Percentiles rank a stretch among this genome's conserved stretches.
These are phyloP conservation scores for Ceratocystis cubensis DNA, from an alignment of 2,329 filamentous ascomycete genomes.

Conservation along the genomic window DNA sequence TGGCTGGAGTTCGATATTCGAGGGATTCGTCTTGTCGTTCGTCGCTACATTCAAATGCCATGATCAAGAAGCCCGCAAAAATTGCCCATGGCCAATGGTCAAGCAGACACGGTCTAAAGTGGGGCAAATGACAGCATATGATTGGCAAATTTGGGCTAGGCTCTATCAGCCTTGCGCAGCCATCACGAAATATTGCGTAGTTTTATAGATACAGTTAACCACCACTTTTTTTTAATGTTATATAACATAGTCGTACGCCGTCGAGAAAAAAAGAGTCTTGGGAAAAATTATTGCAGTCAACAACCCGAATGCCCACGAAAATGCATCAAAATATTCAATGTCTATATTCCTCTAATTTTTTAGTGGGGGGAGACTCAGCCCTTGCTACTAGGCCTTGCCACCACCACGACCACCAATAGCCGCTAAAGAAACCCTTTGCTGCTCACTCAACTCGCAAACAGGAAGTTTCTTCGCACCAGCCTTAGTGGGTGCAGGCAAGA, in stretches of 20 bases:
- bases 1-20: neutral
- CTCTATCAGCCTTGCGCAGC: conserved; percentile 10
- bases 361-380: conserved; percentile 3
- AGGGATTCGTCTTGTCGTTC: conserved; percentile 4
- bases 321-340: conserved; percentile 1
- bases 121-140: neutral
- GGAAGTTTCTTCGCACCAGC: conserved; percentile 33
- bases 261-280: neutral
- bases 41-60: neutral
- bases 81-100: neutral
- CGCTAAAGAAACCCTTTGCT: conserved; percentile 20
- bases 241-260: neutral
- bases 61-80: neutral
- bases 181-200: neutral
- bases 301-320: neutral
- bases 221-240: too few species aligned
- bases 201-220: neutral
- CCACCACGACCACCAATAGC: conserved; percentile 22
- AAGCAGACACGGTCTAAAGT: conserved; percentile 2
- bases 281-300: neutral
- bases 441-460: conserved; percentile 30
- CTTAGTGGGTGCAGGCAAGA: conserved; percentile 37
- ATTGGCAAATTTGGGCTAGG: conserved; percentile 11
- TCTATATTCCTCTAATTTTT: neutral
- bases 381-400: conserved; percentile 9